Evolutionary conservation across 2,329 filamentous ascomycete species (phyloP), one percentile per base, ranked within the genome.

Genomic region (Penicillium sp.): DNA sequence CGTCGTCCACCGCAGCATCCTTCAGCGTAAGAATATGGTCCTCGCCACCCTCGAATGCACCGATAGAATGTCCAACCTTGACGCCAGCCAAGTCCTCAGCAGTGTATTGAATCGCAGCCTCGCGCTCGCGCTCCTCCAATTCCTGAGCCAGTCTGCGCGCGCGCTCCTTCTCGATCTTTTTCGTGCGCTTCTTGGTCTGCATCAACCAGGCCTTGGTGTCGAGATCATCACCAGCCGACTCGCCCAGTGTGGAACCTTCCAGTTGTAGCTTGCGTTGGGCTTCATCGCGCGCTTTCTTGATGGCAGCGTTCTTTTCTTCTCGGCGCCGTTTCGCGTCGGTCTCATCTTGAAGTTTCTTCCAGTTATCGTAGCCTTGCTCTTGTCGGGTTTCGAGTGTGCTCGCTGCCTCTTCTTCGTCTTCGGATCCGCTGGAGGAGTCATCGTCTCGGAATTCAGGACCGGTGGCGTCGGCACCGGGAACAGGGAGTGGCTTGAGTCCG

Each of bases 1-100:
- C 90, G 31, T 90, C 86, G 49, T 92, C 85, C 54, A 99, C 91
- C 1, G 90, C 91, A 1, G 90, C 85, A 75, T 99, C 95, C 71
- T 96, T 97, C n/a, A 99, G 83, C 0, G 93, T 97, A 52, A 99
- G 80, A 31, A 99, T 87, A 71, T 98, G 92, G 57, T 96, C 93
- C 57, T 90, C 87, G 2, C 70, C 81, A 52, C 91, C 91, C 24
- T 90, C 87, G 61, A 99, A 93, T 22, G 90, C 85, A 4, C 85
- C 85, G 57, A 93, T 76, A 71, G 96, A 91, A 72, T 99, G 95
- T 4, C 88, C 93, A 52, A 99, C 93, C 72, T 91, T 95, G 66
- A 99, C 87, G 37, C 93, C 95, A 0, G 91, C 89, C 49, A 98
- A 81, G 71, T 98, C 93, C 59, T 89, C 89, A 4, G 91, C 86